Evolutionary conservation across 2,329 filamentous ascomycete genomes (phyloP).

Genomic region (Fusarium longipes): DNA sequence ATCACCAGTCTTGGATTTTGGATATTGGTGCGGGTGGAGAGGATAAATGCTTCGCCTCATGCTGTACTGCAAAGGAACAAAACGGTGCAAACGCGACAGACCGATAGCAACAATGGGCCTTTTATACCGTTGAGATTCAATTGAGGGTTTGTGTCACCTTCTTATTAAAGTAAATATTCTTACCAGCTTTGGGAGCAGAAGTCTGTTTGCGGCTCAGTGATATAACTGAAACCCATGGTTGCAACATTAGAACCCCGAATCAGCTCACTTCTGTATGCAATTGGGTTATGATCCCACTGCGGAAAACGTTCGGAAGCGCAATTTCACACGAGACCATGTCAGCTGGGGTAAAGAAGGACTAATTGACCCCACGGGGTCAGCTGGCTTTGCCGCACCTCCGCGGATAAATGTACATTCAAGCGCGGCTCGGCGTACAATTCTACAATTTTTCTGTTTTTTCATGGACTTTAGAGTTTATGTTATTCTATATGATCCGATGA

Average conservation of each 20-base stretch:
- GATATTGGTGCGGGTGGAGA: slow-evolving; percentile 1
- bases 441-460: background rate
- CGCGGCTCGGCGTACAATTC: slow-evolving; percentile 15
- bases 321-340: slow-evolving; percentile 19
- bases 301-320: background rate
- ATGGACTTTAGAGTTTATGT: slow-evolving; percentile 6
- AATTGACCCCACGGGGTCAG: slow-evolving; percentile 32
- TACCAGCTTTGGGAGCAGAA: background rate
- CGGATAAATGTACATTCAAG: slow-evolving; percentile 24
- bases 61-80: background rate
- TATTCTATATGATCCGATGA: slow-evolving; percentile 25
- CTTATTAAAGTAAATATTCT: background rate
- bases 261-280: slow-evolving; percentile 12
- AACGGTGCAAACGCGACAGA: background rate
- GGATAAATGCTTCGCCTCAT: slow-evolving; percentile 3
- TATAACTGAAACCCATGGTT: slow-evolving; percentile 13
- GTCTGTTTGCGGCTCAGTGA: slow-evolving; percentile 6
- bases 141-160: slow-evolving; percentile 7
- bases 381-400: slow-evolving; percentile 22
- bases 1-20: background rate
- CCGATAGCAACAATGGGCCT: background rate
- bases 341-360: background rate
- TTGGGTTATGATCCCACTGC: slow-evolving; percentile 1
- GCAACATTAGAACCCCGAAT: slow-evolving; percentile 3
- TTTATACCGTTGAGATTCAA: background rate